A percentile compares a stretch with the other conserved stretches of the same genome.
Conservation (phyloP, 805 yeast species). For the Aciculoconidium aculeatum region DNA sequence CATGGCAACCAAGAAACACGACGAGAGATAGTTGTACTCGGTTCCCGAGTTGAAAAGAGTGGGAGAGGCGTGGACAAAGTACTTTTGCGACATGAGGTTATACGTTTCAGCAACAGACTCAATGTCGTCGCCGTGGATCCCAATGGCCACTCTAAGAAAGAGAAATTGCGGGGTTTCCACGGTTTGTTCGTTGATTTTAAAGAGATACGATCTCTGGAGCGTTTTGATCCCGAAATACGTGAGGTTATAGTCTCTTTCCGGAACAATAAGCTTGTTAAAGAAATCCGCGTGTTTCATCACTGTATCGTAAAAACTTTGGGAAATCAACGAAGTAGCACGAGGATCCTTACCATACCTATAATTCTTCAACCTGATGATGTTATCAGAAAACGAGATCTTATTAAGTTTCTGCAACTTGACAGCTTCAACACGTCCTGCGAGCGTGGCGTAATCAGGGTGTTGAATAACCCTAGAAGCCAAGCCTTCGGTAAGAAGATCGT, state of each 20-base stretch:
- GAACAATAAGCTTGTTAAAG: constrained; percentile 67
- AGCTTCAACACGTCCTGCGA: constrained; percentile 36
- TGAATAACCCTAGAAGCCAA: constrained; percentile 27
- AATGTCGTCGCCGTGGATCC: constrained; percentile 73
- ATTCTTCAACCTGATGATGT: constrained; percentile 14
- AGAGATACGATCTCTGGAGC: constrained; percentile 78
- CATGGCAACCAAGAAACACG: constrained; percentile 61
- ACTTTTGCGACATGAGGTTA: constrained; percentile 55
- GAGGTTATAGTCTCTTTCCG: constrained; percentile 71
- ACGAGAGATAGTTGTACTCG: constrained; percentile 54
- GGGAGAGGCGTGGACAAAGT: constrained; percentile 58
- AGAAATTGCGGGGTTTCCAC: constrained; percentile 91
- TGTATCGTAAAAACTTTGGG: constrained; percentile 56
- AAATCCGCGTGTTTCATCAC: constrained; percentile 60
- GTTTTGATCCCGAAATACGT: constrained; percentile 90
- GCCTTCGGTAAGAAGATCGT: constrained; percentile 26
- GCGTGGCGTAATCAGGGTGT: constrained; percentile 30
- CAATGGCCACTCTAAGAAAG: constrained; percentile 86
- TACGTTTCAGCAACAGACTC: constrained; percentile 73
- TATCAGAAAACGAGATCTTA: constrained; percentile 19
- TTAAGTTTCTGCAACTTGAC: constrained; percentile 18
- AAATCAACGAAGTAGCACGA: constrained; percentile 39
- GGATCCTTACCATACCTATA: constrained; percentile 9
- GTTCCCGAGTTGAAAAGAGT: constrained; percentile 61
- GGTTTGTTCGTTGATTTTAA: constrained; percentile 45